Evolutionary conservation across 1,139 yeast species (phyloP), one percentile per base, ranked within the genome.

Genomic region (Magnusiomyces fungicola): DNA sequence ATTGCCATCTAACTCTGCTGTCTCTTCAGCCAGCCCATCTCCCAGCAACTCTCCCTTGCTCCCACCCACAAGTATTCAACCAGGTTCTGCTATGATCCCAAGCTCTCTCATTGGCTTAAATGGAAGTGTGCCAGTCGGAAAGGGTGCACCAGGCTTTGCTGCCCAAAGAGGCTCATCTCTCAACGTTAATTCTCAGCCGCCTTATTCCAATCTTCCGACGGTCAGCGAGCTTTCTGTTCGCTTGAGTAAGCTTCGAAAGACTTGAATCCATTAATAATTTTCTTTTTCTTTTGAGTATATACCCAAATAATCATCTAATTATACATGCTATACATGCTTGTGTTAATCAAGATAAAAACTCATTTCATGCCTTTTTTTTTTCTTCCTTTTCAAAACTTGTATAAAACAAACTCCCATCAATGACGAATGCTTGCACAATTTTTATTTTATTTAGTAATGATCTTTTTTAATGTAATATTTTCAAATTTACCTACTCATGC

Each of bases 171-270:
- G 27, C 19, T 10, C 23, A 23, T 10, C 43, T 3, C 18, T 18
- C 10, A 27, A 24, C n/a, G 32, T 27, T 23, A 14, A 30, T 12
- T 16, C 43, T n/a, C 22, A 24, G 9, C 16, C 43, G 10, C 43
- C 32, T 12, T 23, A 23, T 16, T 39, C 43, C 21, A 27, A 30
- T 4, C 16, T 39, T 10, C 43, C 43, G 3, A 3, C 43, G 7
- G 22, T 39, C 14, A 25, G 43, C 22, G 43, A 39, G 25, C 30
- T 39, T 5, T 39, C 43, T 39, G 43, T 32, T 23, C 43, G 43
- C n/a, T 32, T 39, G 14, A 39, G 25, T 39, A 24, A 24, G 24
- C 19, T 39, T 24, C 32, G 33, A 16, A 34, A 34, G 5, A 5
- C n/a, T 16, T 34, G 6, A 16, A 32, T 32, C 16, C 14, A 32